Evolutionary conservation across 257 asterid genomes (phyloP).

Genomic region (Schizonepeta tenuifolia): DNA sequence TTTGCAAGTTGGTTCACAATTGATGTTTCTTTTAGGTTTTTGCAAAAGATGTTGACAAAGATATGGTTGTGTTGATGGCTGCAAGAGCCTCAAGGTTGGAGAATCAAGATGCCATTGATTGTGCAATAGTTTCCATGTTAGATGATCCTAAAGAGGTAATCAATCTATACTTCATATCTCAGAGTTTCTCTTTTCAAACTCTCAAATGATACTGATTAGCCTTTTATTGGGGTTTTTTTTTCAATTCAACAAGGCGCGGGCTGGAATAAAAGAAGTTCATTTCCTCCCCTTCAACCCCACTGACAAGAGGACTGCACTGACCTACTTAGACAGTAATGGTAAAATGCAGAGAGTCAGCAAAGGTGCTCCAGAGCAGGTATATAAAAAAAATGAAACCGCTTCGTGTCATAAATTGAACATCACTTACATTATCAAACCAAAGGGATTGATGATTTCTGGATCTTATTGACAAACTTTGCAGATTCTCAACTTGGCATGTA

Average conservation of each 20-base stretch:
- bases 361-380: constrained; percentile 81
- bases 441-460: neutral
- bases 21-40: constrained; percentile 43
- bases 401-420: too few relatives aligned
- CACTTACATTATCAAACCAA: too few relatives aligned
- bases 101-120: constrained; percentile 73
- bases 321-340: constrained; percentile 56
- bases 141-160: constrained; percentile 70
- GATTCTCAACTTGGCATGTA: constrained; percentile 56
- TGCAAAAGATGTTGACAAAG: constrained; percentile 51
- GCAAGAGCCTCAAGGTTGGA: constrained; percentile 72
- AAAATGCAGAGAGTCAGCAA: constrained; percentile 78
- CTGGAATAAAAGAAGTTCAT: constrained; percentile 68
- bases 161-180: neutral
- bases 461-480: neutral
- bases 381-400: too few relatives aligned
- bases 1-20: too few relatives aligned
- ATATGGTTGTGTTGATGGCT: constrained; percentile 60
- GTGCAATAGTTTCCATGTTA: constrained; percentile 68
- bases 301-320: constrained; percentile 71
- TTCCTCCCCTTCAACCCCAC: constrained; percentile 80
- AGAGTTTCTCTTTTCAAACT: neutral
- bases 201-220: neutral
- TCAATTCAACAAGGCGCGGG: constrained; percentile 47
- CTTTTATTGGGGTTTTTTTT: neutral